Conservation (phyloP, 2,329 filamentous ascomycete genomes). For the Aschersonia sp. region DNA sequence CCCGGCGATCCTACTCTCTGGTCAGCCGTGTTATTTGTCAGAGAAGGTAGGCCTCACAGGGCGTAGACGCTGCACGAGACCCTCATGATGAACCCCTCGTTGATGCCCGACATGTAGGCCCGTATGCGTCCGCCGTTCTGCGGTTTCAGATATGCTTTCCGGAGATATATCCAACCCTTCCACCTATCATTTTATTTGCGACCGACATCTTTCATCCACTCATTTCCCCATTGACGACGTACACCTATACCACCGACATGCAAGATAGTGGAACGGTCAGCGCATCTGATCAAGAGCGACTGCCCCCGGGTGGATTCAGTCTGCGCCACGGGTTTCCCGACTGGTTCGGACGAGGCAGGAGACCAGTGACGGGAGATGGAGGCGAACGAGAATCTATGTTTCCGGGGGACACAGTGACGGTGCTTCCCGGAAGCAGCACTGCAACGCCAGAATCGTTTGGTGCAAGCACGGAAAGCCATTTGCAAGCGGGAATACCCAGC, state of each 20-base stretch:
- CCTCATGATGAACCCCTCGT: background rate
- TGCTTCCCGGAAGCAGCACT: slow-evolving; percentile 7
- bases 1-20: slow-evolving; percentile 70
- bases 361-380: slow-evolving; percentile 22
- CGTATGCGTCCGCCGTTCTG: slow-evolving; percentile 75
- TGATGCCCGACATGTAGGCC: slow-evolving; percentile 38
- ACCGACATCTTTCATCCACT: slow-evolving; percentile 94
- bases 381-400: slow-evolving; percentile 18
- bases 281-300: slow-evolving; percentile 65
- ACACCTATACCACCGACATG: slow-evolving; percentile 75
- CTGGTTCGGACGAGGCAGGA: slow-evolving; percentile 60
- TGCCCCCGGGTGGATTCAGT: slow-evolving; percentile 83
- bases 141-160: slow-evolving; percentile 87
- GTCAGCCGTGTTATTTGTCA: slow-evolving; percentile 85
- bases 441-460: slow-evolving; percentile 16
- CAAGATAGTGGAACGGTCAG: slow-evolving; percentile 65
- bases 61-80: background rate
- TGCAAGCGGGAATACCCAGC: slow-evolving; percentile 24
- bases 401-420: slow-evolving; percentile 10
- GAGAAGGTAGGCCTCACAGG: slow-evolving; percentile 46
- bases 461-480: slow-evolving; percentile 20
- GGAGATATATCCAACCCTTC: slow-evolving; percentile 59
- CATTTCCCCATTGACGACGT: slow-evolving; percentile 83
- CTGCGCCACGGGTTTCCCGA: slow-evolving; percentile 78
- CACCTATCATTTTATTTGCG: slow-evolving; percentile 74